Evolutionary conservation across 768 basidiomycete genomes (phyloP), one percentile per base, ranked within the genome.

Genomic region (Hebeloma cylindrosporum): DNA sequence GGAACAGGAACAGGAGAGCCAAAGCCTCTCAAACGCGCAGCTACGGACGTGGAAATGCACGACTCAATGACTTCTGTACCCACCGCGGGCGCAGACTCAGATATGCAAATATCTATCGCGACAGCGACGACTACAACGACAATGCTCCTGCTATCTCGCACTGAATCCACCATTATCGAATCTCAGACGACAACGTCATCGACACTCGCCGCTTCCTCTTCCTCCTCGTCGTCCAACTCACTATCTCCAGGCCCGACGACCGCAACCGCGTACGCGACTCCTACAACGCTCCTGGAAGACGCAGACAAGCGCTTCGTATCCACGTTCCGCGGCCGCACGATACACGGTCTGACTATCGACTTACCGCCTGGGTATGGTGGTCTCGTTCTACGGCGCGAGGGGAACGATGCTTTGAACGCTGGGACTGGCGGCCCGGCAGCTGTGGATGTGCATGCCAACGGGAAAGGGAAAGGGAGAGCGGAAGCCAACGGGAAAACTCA

Each of bases 291-390:
- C 14, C 34, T 58, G 11, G 58, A 61, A 17, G 60, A 61, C 16
- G 37, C 47, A 6, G 58, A 59, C 31, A 53, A 39, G 43, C 78
- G 74, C 32, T 79, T 78, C 33, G 57, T 76, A 0, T 82, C 89
- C 8, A 67, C 85, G 0, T 93, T 92, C 63, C 74, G 90, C 2
- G 90, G 90, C 8, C 69, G 90, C n/a, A 72, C 69, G 9, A 71
- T 93, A 29, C 83, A 86, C 32, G 88, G 90, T 1, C 62, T 84
- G 14, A 69, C 71, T 11, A 69, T 88, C 1, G 64, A 69, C 14
- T 52, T 91, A 0, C 89, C 88, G 1, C 56, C 64, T 5, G 88
- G 88, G 0, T 92, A 88, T 56, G 56, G 67, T 0, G 90, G 90
- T 5, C 53, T 90, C 8, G 72, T 91, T 2, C 63, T 93, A 5